phyloP scores from a whole-genome alignment of 2,329 filamentous ascomycete species.

The Colletotrichum tamarilloi region DNA sequence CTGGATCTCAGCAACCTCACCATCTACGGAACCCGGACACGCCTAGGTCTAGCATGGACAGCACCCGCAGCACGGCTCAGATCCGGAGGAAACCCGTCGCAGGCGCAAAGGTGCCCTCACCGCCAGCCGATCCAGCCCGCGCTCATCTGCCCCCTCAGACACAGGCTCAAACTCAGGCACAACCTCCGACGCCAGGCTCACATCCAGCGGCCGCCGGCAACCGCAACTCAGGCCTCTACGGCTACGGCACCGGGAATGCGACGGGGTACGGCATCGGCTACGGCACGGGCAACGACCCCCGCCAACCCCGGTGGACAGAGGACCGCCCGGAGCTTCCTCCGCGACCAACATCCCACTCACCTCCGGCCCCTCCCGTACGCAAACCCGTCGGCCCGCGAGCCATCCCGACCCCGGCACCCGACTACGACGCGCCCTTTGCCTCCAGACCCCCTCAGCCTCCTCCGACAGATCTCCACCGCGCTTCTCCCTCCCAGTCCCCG shows the following conservation, averaged over 20 bases:
- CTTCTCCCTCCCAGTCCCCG: constrained; percentile 10
- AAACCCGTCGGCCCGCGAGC: constrained; percentile 31
- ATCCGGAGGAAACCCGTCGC: constrained; percentile 65
- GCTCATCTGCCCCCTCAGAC: not conserved
- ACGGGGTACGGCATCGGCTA: constrained; percentile 12
- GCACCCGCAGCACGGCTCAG: constrained; percentile 51
- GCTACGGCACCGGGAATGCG: not conserved
- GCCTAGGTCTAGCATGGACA: constrained; percentile 57
- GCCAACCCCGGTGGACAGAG: not conserved
- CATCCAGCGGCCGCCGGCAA: constrained; percentile 15
- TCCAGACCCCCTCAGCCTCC: not conserved
- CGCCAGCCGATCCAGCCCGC: constrained; percentile 16
- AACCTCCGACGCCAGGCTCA: not conserved
- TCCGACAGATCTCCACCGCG: not conserved
- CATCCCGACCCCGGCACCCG: constrained; percentile 12
- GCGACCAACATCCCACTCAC: constrained; percentile 23
- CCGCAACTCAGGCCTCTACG: constrained; percentile 9
- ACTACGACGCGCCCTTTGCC: not conserved
- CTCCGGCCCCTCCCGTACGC: constrained; percentile 25
- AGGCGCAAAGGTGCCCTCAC: constrained; percentile 39
- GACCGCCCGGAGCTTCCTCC: constrained; percentile 23
- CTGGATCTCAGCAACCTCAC: constrained; percentile 39
- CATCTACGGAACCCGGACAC: constrained; percentile 42
- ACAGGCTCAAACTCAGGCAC: not conserved
- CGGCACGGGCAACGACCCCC: not conserved